These are phyloP conservation scores for Croton laevigatus DNA, from an alignment of 441 rosid species.

Conservation along the genomic window DNA sequence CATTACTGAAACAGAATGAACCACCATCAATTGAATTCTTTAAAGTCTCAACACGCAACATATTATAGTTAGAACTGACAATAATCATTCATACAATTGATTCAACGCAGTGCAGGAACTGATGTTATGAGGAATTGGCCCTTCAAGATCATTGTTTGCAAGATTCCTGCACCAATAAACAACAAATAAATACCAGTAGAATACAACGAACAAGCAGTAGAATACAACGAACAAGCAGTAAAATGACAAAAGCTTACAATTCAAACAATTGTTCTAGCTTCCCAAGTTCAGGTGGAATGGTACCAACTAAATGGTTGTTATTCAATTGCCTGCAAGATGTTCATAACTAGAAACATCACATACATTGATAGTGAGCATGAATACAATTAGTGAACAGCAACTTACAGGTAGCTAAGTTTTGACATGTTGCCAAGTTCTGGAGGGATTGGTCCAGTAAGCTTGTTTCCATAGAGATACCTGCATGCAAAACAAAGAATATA, in stretches of 20 bases:
- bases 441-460: slow-evolving; percentile 79
- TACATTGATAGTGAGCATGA: not conserved
- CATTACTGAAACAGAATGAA: slow-evolving; percentile 47
- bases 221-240: not conserved
- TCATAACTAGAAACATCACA: not conserved
- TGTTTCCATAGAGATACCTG: slow-evolving; percentile 93
- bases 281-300: slow-evolving; percentile 98
- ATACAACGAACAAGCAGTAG: not conserved
- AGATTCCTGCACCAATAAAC: slow-evolving; percentile 58
- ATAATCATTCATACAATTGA: slow-evolving; percentile 56
- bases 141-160: slow-evolving; percentile 73
- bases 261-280: slow-evolving; percentile 87
- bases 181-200: not conserved
- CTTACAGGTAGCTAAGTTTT: slow-evolving; percentile 87
- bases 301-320: slow-evolving; percentile 63
- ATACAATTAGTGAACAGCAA: not conserved
- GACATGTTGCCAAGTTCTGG: slow-evolving; percentile 98
- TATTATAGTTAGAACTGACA: not conserved
- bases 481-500: not conserved
- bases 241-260: slow-evolving; percentile 45
- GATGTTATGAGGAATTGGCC: slow-evolving; percentile 76
- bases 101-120: slow-evolving; percentile 83
- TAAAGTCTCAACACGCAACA: not conserved
- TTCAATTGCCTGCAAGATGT: slow-evolving; percentile 62
- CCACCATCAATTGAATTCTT: not conserved